Evolutionary conservation across 805 yeast genomes (phyloP).

Genomic region (Candida namnaoensis): DNA sequence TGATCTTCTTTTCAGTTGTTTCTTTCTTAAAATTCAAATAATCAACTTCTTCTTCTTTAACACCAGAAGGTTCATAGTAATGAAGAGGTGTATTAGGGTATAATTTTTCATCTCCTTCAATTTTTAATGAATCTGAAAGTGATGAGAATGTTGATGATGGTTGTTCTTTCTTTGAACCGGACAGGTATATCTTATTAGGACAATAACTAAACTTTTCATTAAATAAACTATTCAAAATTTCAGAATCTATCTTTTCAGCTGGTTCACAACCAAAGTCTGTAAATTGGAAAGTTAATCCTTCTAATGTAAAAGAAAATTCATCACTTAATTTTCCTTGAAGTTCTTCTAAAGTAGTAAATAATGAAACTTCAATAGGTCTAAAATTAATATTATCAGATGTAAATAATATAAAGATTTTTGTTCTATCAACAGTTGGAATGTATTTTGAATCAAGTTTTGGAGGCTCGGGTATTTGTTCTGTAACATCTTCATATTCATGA

Average conservation of each 20-base stretch:
- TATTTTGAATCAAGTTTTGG: constrained; percentile 23
- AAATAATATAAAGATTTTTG: constrained; percentile 35
- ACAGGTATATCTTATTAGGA: constrained; percentile 23
- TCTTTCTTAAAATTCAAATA: constrained; percentile 44
- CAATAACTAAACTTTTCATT: constrained; percentile 23
- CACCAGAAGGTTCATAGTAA: constrained; percentile 30
- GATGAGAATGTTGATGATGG: constrained; percentile 32
- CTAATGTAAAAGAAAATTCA: constrained; percentile 20
- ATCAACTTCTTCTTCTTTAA: constrained; percentile 31
- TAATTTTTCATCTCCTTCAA: constrained; percentile 29
- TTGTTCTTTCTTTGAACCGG: constrained; percentile 23
- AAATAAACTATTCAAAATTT: constrained; percentile 28
- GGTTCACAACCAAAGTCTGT: constrained; percentile 60
- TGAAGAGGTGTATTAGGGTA: constrained; percentile 69
- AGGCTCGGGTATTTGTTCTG: too few species aligned
- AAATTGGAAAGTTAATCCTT: constrained; percentile 36
- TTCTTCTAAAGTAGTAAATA: constrained; percentile 19
- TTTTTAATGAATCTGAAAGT: constrained; percentile 44
- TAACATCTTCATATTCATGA: too few species aligned
- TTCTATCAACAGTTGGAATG: constrained; percentile 25
- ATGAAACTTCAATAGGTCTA: constrained; percentile 35
- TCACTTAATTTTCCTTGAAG: constrained; percentile 32
- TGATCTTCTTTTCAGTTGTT: background rate
- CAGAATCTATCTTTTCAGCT: constrained; percentile 50
- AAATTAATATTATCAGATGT: constrained; percentile 58